phyloP scores from a whole-genome alignment of 768 basidiomycete species.

The Naematelia encephala region DNA sequence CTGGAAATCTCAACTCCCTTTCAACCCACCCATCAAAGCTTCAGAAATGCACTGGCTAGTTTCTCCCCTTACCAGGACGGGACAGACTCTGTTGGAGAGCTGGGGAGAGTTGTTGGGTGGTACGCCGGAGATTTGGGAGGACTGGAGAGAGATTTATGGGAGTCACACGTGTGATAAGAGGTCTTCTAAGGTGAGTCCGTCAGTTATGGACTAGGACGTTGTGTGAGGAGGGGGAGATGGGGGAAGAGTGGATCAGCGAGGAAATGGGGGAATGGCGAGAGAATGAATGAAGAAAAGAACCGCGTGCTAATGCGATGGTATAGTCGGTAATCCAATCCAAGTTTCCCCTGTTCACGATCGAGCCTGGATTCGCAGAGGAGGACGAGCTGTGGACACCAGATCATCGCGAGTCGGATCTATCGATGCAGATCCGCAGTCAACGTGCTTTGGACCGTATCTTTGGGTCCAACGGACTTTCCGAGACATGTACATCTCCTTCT shows the following conservation, averaged over 20 bases:
- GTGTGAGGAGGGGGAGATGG: neutral
- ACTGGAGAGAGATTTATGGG: slow-evolving; percentile 47
- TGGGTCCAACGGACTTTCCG: slow-evolving; percentile 28
- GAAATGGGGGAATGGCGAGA: neutral
- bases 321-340: slow-evolving; percentile 36
- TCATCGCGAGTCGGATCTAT: slow-evolving; percentile 40
- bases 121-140: slow-evolving; percentile 43
- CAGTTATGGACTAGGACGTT: neutral
- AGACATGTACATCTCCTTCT: slow-evolving; percentile 40
- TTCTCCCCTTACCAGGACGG: slow-evolving; percentile 41
- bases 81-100: slow-evolving; percentile 44
- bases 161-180: slow-evolving; percentile 49
- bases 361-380: slow-evolving; percentile 42
- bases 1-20: slow-evolving; percentile 28
- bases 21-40: slow-evolving; percentile 30
- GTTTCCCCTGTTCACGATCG: slow-evolving; percentile 43
- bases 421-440: slow-evolving; percentile 39
- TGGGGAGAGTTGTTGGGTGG: slow-evolving; percentile 43
- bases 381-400: slow-evolving; percentile 47
- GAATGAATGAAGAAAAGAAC: neutral
- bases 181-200: slow-evolving; percentile 39
- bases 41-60: slow-evolving; percentile 40
- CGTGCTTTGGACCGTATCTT: slow-evolving; percentile 43
- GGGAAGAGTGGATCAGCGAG: neutral
- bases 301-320: too few species aligned